A percentile compares a stretch with the other conserved stretches of the same genome.
Conservation (phyloP, 1,284 basidiomycete genomes). For the Moesziomyces parantarcticus region DNA sequence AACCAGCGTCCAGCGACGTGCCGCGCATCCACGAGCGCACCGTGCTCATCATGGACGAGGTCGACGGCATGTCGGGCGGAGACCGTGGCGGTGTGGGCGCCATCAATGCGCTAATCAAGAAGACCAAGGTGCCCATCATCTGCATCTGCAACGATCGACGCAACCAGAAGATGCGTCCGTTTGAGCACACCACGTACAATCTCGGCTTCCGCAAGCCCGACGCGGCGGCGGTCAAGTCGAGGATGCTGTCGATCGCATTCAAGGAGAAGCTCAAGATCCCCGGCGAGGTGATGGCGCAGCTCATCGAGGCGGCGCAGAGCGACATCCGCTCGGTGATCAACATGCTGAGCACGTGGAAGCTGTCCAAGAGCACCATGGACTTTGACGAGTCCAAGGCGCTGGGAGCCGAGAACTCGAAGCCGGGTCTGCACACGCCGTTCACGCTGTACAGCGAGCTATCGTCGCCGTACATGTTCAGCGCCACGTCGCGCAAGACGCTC, state of each 20-base stretch:
- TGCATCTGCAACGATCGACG: slow-evolving; percentile 94
- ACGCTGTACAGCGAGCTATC: slow-evolving; percentile 74
- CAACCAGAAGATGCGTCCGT: slow-evolving; percentile 89
- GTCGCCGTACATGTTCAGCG: slow-evolving; percentile 87
- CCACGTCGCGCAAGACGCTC: slow-evolving; percentile 82
- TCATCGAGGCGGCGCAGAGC: slow-evolving; percentile 86
- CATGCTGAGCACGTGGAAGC: slow-evolving; percentile 94
- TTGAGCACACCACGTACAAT: slow-evolving; percentile 79
- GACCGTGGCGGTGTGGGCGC: slow-evolving; percentile 96
- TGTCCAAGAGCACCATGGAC: slow-evolving; percentile 55
- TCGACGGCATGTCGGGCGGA: slow-evolving; percentile 98
- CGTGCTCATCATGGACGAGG: slow-evolving; percentile 98
- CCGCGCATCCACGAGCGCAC: slow-evolving; percentile 79
- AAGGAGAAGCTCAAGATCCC: slow-evolving; percentile 82
- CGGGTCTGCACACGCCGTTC: slow-evolving; percentile 77
- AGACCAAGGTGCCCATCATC: slow-evolving; percentile 96
- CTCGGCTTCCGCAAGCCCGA: slow-evolving; percentile 71
- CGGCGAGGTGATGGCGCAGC: slow-evolving; percentile 88
- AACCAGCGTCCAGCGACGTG: slow-evolving; percentile 10
- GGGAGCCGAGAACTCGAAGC: slow-evolving; percentile 89
- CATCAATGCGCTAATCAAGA: slow-evolving; percentile 89
- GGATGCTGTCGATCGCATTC: slow-evolving; percentile 81
- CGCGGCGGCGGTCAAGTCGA: slow-evolving; percentile 40
- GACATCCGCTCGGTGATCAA: slow-evolving; percentile 97
- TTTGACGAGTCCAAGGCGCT: slow-evolving; percentile 79